These are phyloP conservation scores for Solanum chmielewskii DNA, from an alignment of 257 asterid species.

Conservation along the genomic window DNA sequence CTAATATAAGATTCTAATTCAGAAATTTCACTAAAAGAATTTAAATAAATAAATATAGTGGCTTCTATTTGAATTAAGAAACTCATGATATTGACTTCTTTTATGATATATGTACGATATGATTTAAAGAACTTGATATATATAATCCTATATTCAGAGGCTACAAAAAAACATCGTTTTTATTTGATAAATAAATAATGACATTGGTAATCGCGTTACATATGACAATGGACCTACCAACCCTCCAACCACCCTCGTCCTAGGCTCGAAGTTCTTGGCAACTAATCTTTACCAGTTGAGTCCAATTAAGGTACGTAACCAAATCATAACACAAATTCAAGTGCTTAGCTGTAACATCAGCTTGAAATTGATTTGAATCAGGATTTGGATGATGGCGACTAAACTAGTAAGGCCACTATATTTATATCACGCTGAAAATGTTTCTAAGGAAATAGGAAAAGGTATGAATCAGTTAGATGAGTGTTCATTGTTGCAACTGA, in stretches of 20 bases:
- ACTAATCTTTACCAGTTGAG: conserved; percentile 8
- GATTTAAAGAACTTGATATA: too few relatives aligned
- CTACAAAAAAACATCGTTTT: too few relatives aligned
- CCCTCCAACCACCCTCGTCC: conserved; percentile 6
- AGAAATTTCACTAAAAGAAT: too few relatives aligned
- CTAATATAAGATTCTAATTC: too few relatives aligned
- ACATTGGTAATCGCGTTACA: neutral
- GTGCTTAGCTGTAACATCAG: too few relatives aligned
- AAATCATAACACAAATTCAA: neutral
- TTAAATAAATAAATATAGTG: too few relatives aligned
- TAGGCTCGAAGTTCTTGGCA: conserved; percentile 5
- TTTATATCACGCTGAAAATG: neutral
- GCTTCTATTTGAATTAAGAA: too few relatives aligned
- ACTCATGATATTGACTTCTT: too few relatives aligned
- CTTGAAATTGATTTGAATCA: neutral
- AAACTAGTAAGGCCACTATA: conserved; percentile 7
- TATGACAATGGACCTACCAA: conserved; percentile 8
- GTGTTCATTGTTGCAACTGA: conserved; percentile 10
- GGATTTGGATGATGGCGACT: conserved; percentile 27
- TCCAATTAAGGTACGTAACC: too few relatives aligned
- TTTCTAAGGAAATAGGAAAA: neutral
- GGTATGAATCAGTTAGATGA: conserved; percentile 13
- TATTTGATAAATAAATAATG: too few relatives aligned
- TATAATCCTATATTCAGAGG: too few relatives aligned
- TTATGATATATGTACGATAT: too few relatives aligned